Evolutionary conservation across 352 stramenopile species (phyloP).

Genomic region (Pythium rhizo-oryzae): DNA sequence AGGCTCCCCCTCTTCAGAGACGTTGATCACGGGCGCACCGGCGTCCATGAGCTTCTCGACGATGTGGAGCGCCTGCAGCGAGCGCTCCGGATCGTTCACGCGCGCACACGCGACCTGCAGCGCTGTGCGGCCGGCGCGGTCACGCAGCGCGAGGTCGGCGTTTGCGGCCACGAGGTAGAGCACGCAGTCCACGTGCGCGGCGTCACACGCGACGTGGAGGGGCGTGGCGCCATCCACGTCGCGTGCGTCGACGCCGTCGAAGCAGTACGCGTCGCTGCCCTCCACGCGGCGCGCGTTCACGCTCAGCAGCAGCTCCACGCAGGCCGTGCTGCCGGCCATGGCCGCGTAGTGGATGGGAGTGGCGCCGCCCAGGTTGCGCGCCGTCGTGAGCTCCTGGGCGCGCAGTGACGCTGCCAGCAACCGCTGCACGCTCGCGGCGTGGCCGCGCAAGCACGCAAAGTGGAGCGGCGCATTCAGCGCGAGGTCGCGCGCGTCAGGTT

Average conservation of each 20-base stretch:
- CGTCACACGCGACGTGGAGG: constrained; percentile 53
- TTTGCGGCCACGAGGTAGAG: constrained; percentile 67
- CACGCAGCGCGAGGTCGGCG: constrained; percentile 42
- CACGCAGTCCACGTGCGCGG: constrained; percentile 44
- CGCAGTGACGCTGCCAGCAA: constrained; percentile 24
- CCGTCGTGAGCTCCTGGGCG: constrained; percentile 26
- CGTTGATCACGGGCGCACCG: constrained; percentile 35
- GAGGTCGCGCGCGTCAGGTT: constrained; percentile 38
- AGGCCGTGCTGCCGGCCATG: constrained; percentile 47
- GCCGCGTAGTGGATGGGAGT: constrained; percentile 62
- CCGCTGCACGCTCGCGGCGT: constrained; percentile 29
- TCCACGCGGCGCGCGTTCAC: constrained; percentile 49
- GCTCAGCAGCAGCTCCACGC: constrained; percentile 60
- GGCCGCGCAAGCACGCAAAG: constrained; percentile 49
- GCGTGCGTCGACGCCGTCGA: constrained; percentile 50
- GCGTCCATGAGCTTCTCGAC: constrained; percentile 51
- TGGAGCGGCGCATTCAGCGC: constrained; percentile 60
- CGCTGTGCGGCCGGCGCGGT: constrained; percentile 36
- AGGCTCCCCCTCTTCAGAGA: background rate
- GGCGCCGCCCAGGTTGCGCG: constrained; percentile 44
- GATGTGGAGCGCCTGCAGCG: constrained; percentile 39
- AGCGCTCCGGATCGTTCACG: constrained; percentile 40
- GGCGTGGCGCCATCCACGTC: constrained; percentile 60
- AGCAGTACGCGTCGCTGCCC: constrained; percentile 41
- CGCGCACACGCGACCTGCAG: constrained; percentile 53